These are phyloP conservation scores for Bidens hawaiensis DNA, from an alignment of 140 eudicot genomes.

Conservation along the genomic window DNA sequence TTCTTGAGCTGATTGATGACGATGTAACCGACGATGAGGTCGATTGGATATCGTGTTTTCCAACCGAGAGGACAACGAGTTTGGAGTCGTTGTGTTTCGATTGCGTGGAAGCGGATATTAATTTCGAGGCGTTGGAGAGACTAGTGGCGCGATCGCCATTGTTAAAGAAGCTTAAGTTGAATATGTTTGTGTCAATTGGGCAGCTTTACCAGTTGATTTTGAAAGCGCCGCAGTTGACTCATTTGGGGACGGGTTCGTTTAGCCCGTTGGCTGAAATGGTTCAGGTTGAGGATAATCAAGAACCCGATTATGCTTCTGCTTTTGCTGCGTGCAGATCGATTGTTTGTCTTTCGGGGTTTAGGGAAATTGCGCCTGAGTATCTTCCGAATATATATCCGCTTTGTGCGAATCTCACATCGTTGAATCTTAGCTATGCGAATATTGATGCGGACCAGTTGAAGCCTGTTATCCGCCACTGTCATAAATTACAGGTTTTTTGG, in stretches of 20 bases:
- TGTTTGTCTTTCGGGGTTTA: constrained; percentile 60
- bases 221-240: constrained; percentile 63
- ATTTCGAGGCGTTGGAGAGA: constrained; percentile 52
- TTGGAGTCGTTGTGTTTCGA: constrained; percentile 57
- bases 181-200: constrained; percentile 33
- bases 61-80: constrained; percentile 32
- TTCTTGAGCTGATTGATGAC: constrained; percentile 58
- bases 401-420: constrained; percentile 55
- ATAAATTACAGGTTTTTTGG: constrained; percentile 68
- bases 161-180: constrained; percentile 57
- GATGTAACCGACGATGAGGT: constrained; percentile 56
- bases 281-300: constrained; percentile 26
- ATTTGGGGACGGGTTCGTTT: constrained; percentile 67
- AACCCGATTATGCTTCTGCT: constrained; percentile 47
- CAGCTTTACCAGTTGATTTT: constrained; percentile 54
- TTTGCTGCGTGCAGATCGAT: constrained; percentile 65
- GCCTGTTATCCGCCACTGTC: constrained; percentile 54
- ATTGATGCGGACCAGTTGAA: constrained; percentile 46
- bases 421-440: constrained; percentile 67
- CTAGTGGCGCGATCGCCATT: constrained; percentile 51
- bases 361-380: too few relatives aligned
- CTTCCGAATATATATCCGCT: constrained; percentile 52
- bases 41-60: constrained; percentile 72
- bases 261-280: constrained; percentile 19
- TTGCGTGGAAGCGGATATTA: constrained; percentile 50